Percentiles rank a stretch among this genome's conserved stretches.
Conservation (phyloP, 371 early-diverging fungal species). For the Rhizopus delemar region DNA sequence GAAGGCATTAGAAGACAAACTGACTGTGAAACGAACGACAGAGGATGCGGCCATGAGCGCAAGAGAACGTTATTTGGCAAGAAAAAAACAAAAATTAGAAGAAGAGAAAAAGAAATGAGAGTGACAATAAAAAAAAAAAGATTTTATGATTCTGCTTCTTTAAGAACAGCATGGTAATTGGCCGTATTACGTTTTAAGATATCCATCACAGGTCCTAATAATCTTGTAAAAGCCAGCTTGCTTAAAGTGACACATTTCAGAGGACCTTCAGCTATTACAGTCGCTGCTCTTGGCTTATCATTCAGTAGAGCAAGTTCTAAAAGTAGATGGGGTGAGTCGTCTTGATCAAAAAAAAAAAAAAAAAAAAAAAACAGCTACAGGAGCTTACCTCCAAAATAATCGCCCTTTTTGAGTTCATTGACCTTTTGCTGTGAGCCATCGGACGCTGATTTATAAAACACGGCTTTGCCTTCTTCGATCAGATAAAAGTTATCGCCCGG, state of each 20-base stretch:
- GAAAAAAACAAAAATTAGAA: constrained; percentile 62
- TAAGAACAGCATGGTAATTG: constrained; percentile 66
- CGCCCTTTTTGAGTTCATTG: constrained; percentile 80
- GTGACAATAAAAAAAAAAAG: neutral
- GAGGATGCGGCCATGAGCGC: constrained; percentile 76
- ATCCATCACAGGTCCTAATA: constrained; percentile 92
- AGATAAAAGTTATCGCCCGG: constrained; percentile 64
- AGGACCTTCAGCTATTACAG: constrained; percentile 84
- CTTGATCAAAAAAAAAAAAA: constrained; percentile 9
- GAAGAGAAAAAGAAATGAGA: constrained; percentile 10
- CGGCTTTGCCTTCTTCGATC: constrained; percentile 88
- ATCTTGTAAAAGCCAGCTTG: constrained; percentile 89
- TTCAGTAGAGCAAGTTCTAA: constrained; percentile 89
- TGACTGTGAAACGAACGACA: constrained; percentile 65
- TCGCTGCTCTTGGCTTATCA: constrained; percentile 90
- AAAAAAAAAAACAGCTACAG: neutral
- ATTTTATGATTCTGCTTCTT: constrained; percentile 12
- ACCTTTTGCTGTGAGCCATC: constrained; percentile 78
- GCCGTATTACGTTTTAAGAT: constrained; percentile 82
- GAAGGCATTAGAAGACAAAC: constrained; percentile 54
- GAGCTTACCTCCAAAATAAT: constrained; percentile 88
- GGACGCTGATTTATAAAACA: constrained; percentile 30
- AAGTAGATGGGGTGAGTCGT: neutral
- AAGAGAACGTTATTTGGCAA: constrained; percentile 72
- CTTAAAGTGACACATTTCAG: constrained; percentile 91